Conservation (phyloP, 2,329 filamentous ascomycete genomes). For the Penicillium glabrum region DNA sequence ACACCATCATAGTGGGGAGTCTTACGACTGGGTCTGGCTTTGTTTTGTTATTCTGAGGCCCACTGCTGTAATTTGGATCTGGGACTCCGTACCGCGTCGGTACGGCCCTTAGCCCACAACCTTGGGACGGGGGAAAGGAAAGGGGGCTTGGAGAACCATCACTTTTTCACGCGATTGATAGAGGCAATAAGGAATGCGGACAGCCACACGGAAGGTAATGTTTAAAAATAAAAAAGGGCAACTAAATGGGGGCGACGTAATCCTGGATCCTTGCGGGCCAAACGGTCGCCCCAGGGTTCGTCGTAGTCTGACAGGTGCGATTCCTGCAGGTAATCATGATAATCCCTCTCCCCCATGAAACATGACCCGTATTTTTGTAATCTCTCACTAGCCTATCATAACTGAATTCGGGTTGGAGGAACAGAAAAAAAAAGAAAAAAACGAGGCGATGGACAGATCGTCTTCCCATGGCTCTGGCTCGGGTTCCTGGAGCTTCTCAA, state of each 20-base stretch:
- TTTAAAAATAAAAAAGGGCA: neutral
- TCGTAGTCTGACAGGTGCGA: constrained; percentile 19
- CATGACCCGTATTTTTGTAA: constrained; percentile 1
- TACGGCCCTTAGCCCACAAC: constrained; percentile 16
- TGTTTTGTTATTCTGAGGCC: neutral
- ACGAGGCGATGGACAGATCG: constrained; percentile 12
- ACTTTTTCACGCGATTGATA: neutral
- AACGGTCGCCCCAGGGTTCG: constrained; percentile 29
- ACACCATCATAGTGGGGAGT: neutral
- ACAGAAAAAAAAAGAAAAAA: neutral
- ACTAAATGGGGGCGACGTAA: constrained; percentile 2
- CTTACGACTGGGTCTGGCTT: neutral
- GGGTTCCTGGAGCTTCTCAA: constrained; percentile 14
- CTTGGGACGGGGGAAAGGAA: constrained; percentile 1
- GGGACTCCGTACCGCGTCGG: constrained; percentile 13
- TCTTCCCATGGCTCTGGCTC: constrained; percentile 15
- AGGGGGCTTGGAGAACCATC: neutral
- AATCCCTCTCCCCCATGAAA: neutral
- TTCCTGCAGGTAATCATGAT: constrained; percentile 16
- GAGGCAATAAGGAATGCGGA: neutral
- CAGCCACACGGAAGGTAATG: neutral
- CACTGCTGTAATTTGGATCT: constrained; percentile 7
- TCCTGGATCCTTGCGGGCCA: constrained; percentile 18
- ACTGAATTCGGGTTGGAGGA: neutral
- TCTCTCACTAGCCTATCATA: neutral